Base-by-base conservation (phyloP, 495 filamentous ascomycete genomes). In the Cladorrhinum samala region DNA sequence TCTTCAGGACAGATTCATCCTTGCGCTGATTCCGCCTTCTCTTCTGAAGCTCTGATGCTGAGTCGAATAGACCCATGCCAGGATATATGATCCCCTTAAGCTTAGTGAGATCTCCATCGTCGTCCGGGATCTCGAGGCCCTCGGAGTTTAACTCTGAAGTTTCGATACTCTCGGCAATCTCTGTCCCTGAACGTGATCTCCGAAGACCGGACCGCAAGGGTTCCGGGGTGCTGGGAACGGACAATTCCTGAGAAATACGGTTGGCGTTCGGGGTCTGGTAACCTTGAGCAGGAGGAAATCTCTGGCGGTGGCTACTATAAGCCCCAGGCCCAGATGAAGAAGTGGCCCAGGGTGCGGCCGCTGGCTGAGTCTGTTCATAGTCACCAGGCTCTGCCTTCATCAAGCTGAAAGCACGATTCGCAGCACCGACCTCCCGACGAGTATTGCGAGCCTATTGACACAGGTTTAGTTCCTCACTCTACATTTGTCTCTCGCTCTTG, bases 1-100 rank as follows among this genome's bases (percentile, higher is more conserved):
- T 76, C 63, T 77, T 78, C 19, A 95, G 55, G 18, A 88, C 80
- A 6, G 78, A 84, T 11, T 72, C 76, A 50, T 88, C 84, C 61
- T 96, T 96, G 55, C 86, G 86, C 67, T 96, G 91, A 62, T 95
- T 95, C 38, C 91, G 81, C 69, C 81, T 88, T 36, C 86, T 81
- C 61, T 84, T 84, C 74, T 86, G 86, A 44, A 86, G 79, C 49
- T 82, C 75, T 1, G 82, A 88, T 7, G 91, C 91, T 9, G 89
- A 85, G 63, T 96, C 91, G 60, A 94, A 95, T 17, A 92, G 69
- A 49, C 84, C 82, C 91, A 96, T 96, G 8, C 91, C 91, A 3
- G 87, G 87, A 76, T 82, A 94, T 43, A 79, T 64, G 7, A 87
- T 68, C 0, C 91, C 91, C 66, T 95, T 95, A 53, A 96, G 72